Evolutionary conservation across 805 yeast genomes (phyloP), one percentile per base, ranked within the genome.

Genomic region (Spathaspora hagerdaliae): DNA sequence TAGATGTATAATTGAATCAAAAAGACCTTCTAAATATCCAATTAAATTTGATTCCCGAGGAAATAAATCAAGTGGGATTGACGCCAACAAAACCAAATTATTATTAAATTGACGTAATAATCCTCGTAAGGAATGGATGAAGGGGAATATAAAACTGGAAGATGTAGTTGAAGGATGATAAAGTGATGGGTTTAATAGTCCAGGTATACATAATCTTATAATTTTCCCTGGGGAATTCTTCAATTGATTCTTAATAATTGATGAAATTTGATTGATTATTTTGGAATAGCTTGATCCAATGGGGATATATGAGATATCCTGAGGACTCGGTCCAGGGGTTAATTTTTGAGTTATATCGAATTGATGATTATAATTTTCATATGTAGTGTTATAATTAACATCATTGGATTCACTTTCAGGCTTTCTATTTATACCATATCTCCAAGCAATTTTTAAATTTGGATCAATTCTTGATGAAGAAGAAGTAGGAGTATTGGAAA

Each of bases 391-490:
- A 7, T 50, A 50, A 7, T 43, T 37, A n/a, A 38, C 39, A 5
- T 54, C 65, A 1, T 60, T 45, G 12, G 48, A 73, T 35, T 63
- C 63, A 10, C 55, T 63, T 6, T 49, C 45, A 39, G 51, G 35
- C 47, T 57, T 53, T 52, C 57, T 60, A 43, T 57, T 54, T 41
- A 76, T 55, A 0, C 92, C 94, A 58, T 91, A 91, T 56, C 97
- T 78, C 98, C 98, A 91, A 1, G 98, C 97, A 53, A 91, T 91
- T 59, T 83, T 87, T 75, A 91, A 69, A 51, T 84, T 87, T 6
- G 66, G 59, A 10, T 54, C 57, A 38, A 48, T 45, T 11, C 53
- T 44, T 7, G 48, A 11, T 19, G 24, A 19, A 19, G 24, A n/a
- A 12, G 50, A 31, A 2, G 37, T 40, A 4, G 35, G 42, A 34